These are phyloP conservation scores for Debaryomyces robertsiae DNA, from an alignment of 1,139 yeast genomes.

Conservation along the genomic window DNA sequence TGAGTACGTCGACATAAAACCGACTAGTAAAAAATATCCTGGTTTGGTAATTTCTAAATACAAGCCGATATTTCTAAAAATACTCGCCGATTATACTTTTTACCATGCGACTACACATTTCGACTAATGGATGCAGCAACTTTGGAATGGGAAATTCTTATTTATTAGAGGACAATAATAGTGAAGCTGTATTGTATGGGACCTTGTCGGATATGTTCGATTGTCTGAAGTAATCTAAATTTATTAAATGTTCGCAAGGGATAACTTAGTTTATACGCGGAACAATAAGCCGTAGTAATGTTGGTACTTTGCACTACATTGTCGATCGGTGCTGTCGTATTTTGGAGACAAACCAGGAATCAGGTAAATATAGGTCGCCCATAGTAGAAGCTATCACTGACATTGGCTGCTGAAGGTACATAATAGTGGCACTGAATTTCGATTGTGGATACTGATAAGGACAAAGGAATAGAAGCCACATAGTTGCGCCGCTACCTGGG, in stretches of 20 bases:
- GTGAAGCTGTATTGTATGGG: no score
- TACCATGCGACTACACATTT: no score
- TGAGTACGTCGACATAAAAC: slow-evolving; percentile 6
- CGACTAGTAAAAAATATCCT: slow-evolving; percentile 1
- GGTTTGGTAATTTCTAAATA: slow-evolving; percentile 6
- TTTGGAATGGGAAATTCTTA: no score
- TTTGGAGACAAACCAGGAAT: background rate
- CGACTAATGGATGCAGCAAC: no score
- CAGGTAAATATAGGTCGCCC: background rate
- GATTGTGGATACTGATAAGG: background rate
- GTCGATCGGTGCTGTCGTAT: background rate
- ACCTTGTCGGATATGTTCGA: background rate
- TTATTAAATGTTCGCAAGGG: background rate
- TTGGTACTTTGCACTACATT: background rate
- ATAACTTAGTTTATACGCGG: background rate
- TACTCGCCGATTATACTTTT: background rate
- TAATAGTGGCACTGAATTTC: background rate
- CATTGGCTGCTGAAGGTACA: background rate
- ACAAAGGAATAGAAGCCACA: no score
- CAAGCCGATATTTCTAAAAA: slow-evolving; percentile 3
- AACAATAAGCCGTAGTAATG: background rate
- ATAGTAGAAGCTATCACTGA: no score
- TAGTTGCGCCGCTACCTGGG: no score
- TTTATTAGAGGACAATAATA: no score
- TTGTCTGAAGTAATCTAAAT: background rate